Base-by-base conservation (phyloP, 176 grass and related monocot genomes). In the Phragmites australis region DNA sequence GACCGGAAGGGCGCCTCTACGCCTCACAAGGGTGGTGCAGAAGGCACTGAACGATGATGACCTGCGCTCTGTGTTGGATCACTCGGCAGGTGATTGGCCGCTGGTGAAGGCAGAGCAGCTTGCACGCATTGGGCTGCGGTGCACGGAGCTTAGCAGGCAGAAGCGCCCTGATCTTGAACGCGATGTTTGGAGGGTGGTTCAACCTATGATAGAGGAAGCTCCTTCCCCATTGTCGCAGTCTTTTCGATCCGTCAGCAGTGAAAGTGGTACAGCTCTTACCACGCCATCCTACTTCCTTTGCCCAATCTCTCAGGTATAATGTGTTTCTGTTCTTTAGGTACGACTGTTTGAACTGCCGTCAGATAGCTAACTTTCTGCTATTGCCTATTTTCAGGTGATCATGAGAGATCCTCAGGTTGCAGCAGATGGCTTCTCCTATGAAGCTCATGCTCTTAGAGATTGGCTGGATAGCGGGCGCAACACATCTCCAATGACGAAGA, bases 371-470 rank as follows among this genome's bases (percentile, higher is more conserved):
- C 23, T 42, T 76, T 45, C 9, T 61, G 34, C 26, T 6, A 7
- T 26, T 78, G 15, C 22, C 43, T 45, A 47, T 80, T 62, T 74
- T 87, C 84, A 93, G 91, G 91, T 88, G 43, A 45, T 86, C 49
- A 93, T 93, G 91, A 87, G 48, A 50, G 80, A 93, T 85, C 88
- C 91, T 54, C 77, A 53, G 39, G 82, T 93, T 45, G 91, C 91
- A 34, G 78, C 77, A 41, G 85, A 90, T 90, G 91, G 88, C 10
- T 90, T 82, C 73, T 90, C 85, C 21, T 90, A 93, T 2, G 85
- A 90, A 88, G 85, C 78, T 44, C 82, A 93, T 56, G 88, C 82
- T 65, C 79, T 86, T 45, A 85, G 52, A 86, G 59, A 79, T 58
- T 93, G 85, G 81, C 74, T 93, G 26, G 85, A 90, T 44, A 65